Evolutionary conservation across 2,329 filamentous ascomycete genomes (phyloP), one percentile per base, ranked within the genome.

Genomic region (Rasamsonia emersonii): DNA sequence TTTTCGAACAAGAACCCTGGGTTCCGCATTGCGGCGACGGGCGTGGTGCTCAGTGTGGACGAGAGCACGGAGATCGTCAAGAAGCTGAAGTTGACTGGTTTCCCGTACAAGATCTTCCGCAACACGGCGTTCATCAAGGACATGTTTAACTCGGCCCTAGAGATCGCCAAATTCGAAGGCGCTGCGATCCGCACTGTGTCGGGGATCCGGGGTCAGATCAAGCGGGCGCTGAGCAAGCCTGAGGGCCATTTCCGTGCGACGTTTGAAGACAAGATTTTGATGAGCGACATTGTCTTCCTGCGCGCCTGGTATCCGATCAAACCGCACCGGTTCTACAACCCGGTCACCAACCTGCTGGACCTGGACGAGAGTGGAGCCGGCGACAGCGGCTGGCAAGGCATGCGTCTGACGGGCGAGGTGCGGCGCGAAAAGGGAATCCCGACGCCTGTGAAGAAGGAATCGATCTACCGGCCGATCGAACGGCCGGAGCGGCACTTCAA

Each of bases 101-200:
- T 77, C 28, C 88, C 91, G 1, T 93, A 91, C 73, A 96, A 96
- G 66, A 93, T 96, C 61, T 96, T 93, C 76, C 94, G 94, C 64
- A 98, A 98, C 67, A 98, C 91, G 0, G 88, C 91, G 23, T 98
- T 98, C 57, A 86, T 98, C 65, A 93, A 91, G 60, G 86, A 93
- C 64, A 98, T 98, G 91, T 98, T 98, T 71, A 86, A 77, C 54
- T 80, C 82, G 1, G 73, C 86, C 0, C 77, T 98, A 24, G 91
- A 98, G 57, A 91, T 98, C 43, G 89, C 91, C 50, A 98, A 96
- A 56, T 98, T 98, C 52, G 91, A 98, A 65, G 91, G 91, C 36
- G 91, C 91, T 7, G 79, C 84, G 35, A 89, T 98, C 64, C 86
- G 88, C 54, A 98, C 93, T 0, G 93, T 98, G 15, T 95, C 88